Evolutionary conservation across 805 yeast genomes (phyloP), one percentile per base, ranked within the genome.

Genomic region (Scheffersomyces ergatensis): DNA sequence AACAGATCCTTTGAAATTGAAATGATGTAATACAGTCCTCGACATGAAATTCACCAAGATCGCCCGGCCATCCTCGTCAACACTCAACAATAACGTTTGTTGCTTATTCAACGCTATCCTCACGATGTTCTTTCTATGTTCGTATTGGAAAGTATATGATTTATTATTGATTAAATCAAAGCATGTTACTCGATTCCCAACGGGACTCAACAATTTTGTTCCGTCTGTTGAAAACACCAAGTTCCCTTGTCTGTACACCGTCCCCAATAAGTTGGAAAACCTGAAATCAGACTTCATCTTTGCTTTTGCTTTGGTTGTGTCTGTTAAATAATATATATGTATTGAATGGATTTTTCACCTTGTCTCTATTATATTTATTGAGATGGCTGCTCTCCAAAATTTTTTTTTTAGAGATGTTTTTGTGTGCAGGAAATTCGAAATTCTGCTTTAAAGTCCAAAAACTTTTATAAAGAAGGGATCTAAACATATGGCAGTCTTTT

Each of bases 211-310:
- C 25, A 93, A 70, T 41, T 79, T 77, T 9, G 85, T 80, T 2
- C 99, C 99, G 57, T 90, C 97, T 1, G 83, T 79, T 1, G 95
- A 83, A 67, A 84, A 93, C 4, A 83, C 72, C 20, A 93, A 66
- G 60, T 92, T 89, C n/a, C 98, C 99, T 57, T 85, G 87, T 37
- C 95, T 74, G 58, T 93, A 93, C 3, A 93, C 98, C 0, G 98
- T 90, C 21, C 99, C 99, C 52, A 93, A 69, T 24, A 93, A 72
- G 65, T 92, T 93, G 25, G 95, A 82, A 53, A 93, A 85, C 75
- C 83, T 69, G 54, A 84, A 89, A 66, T 88, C 95, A n/a, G 95
- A 82, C 68, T 82, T 87, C 96, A 89, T 88, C 24, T 21, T 21
- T n/a, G n/a, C n/a, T n/a, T n/a, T n/a, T n/a, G n/a, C n/a, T n/a